Conservation (phyloP, 2,329 filamentous ascomycete species). For the Bipolaris sorokiniana region DNA sequence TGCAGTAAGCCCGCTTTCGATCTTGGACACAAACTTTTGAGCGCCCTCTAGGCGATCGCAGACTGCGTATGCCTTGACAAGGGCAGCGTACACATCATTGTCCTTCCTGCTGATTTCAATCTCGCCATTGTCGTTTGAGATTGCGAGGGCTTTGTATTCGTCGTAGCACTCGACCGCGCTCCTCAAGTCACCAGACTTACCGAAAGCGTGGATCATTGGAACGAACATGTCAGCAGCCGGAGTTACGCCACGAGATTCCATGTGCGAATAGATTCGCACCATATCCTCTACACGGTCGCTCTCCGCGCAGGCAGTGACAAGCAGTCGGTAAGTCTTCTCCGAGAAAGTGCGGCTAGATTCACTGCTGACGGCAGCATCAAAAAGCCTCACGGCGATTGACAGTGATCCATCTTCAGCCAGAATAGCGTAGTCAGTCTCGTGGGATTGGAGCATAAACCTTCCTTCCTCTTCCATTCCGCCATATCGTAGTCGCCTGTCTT, state of each 20-base stretch:
- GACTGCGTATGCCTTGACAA: slow-evolving; percentile 86
- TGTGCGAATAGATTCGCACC: slow-evolving; percentile 88
- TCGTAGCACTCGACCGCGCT: slow-evolving; percentile 95
- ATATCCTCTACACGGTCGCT: slow-evolving; percentile 84
- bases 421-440: slow-evolving; percentile 85
- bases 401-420: slow-evolving; percentile 86
- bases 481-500: slow-evolving; percentile 82
- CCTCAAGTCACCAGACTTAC: slow-evolving; percentile 76
- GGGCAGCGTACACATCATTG: slow-evolving; percentile 83
- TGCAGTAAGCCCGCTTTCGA: slow-evolving; percentile 64
- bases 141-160: slow-evolving; percentile 88
- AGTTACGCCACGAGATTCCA: slow-evolving; percentile 77
- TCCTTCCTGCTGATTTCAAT: slow-evolving; percentile 75
- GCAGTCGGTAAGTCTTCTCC: slow-evolving; percentile 79
- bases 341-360: slow-evolving; percentile 70
- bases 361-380: slow-evolving; percentile 73
- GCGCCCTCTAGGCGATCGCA: slow-evolving; percentile 82
- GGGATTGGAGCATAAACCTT: slow-evolving; percentile 87
- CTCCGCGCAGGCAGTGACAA: slow-evolving; percentile 87
- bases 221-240: slow-evolving; percentile 85
- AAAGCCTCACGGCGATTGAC: slow-evolving; percentile 82
- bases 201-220: slow-evolving; percentile 94
- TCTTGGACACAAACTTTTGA: slow-evolving; percentile 82
- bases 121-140: slow-evolving; percentile 78
- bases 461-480: slow-evolving; percentile 83